Evolutionary conservation across 192 early-diverging fungal genomes (phyloP).

Genomic region (Coemansia sp.): DNA sequence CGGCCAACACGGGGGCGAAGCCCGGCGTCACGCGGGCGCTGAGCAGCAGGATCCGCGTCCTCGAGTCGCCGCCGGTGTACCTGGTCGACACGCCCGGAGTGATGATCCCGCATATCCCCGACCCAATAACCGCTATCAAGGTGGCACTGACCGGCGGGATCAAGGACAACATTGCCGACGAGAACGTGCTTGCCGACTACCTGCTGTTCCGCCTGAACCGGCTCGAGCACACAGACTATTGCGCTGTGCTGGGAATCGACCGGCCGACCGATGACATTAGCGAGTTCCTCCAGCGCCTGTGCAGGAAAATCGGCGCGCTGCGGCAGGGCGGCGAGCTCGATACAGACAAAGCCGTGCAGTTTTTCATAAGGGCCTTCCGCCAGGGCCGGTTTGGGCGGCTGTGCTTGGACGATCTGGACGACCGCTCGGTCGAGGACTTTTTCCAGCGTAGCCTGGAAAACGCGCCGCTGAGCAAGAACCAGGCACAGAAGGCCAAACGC

Average conservation of each 20-base stretch:
- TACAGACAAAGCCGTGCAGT: slow-evolving; percentile 62
- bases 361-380: slow-evolving; percentile 79
- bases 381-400: slow-evolving; percentile 74
- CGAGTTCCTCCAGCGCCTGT: slow-evolving; percentile 63
- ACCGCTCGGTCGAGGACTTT: slow-evolving; percentile 51
- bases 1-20: slow-evolving; percentile 75
- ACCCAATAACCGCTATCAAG: slow-evolving; percentile 81
- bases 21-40: slow-evolving; percentile 86
- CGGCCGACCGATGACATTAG: slow-evolving; percentile 71
- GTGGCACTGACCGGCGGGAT: slow-evolving; percentile 89
- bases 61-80: slow-evolving; percentile 88
- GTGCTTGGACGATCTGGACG: slow-evolving; percentile 79
- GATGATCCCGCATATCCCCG: slow-evolving; percentile 82
- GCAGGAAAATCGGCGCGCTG: slow-evolving; percentile 64
- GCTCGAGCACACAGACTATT: slow-evolving; percentile 52
- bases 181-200: slow-evolving; percentile 85
- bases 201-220: slow-evolving; percentile 84
- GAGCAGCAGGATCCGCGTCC: slow-evolving; percentile 74
- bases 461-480: slow-evolving; percentile 40
- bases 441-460: slow-evolving; percentile 30
- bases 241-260: slow-evolving; percentile 53
- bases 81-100: slow-evolving; percentile 93
- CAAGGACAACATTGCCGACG: slow-evolving; percentile 79
- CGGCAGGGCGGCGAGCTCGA: slow-evolving; percentile 67
- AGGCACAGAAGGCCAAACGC: slow-evolving; percentile 40